phyloP scores from a whole-genome alignment of 192 early-diverging fungal genomes.

The Coemansia sp. region DNA sequence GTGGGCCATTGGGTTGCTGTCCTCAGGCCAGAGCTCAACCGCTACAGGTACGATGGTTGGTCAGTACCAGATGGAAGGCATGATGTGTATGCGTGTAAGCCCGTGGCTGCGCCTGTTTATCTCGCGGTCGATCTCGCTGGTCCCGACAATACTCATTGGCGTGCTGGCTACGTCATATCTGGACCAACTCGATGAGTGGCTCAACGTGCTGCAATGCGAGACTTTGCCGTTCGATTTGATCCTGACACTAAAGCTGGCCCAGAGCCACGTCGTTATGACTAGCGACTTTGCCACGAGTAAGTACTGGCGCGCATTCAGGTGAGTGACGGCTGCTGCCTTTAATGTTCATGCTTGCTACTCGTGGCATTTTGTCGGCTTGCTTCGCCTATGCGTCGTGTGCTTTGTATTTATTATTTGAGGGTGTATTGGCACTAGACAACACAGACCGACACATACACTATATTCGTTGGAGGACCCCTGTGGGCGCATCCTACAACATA shows the following conservation, averaged over 20 bases:
- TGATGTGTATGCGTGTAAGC: constrained; percentile 62
- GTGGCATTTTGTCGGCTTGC: constrained; percentile 11
- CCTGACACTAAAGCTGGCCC: constrained; percentile 62
- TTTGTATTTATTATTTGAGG: constrained; percentile 28
- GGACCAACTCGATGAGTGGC: constrained; percentile 66
- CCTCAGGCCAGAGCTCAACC: constrained; percentile 80
- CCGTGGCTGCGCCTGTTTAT: constrained; percentile 64
- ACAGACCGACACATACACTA: not conserved
- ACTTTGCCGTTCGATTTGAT: constrained; percentile 65
- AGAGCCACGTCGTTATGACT: constrained; percentile 56
- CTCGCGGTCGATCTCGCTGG: constrained; percentile 62
- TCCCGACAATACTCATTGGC: constrained; percentile 67
- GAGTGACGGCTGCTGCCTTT: constrained; percentile 51
- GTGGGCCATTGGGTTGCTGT: constrained; percentile 83
- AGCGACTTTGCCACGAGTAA: constrained; percentile 34
- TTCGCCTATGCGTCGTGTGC: constrained; percentile 18
- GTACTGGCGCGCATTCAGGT: constrained; percentile 38
- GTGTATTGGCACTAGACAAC: constrained; percentile 22
- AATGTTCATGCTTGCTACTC: constrained; percentile 19
- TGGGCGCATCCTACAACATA: too few relatives aligned
- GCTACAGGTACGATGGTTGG: constrained; percentile 92
- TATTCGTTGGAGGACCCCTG: not conserved
- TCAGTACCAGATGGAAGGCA: constrained; percentile 87
- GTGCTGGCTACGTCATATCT: constrained; percentile 57
- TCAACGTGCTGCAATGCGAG: constrained; percentile 72